Evolutionary conservation across 345 rosid species (phyloP).

Genomic region (Pistacia atlantica): DNA sequence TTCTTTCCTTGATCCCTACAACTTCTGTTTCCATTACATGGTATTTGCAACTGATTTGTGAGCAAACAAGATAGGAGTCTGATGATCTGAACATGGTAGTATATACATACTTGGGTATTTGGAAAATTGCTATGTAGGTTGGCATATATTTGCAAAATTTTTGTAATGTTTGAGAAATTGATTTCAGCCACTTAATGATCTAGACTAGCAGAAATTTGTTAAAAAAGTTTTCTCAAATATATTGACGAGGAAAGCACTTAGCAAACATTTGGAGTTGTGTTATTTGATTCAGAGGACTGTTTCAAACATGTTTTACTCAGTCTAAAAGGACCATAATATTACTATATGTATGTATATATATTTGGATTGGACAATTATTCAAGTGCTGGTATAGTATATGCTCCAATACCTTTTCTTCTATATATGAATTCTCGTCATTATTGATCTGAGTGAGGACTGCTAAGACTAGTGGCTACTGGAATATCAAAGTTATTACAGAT

Average conservation of each 20-base stretch:
- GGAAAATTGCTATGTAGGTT: not conserved
- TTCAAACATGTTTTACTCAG: not conserved
- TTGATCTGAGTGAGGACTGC: not conserved
- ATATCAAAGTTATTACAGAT: not conserved
- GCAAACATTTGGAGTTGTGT: not conserved
- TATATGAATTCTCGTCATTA: not conserved
- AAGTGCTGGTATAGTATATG: not conserved
- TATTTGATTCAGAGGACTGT: not conserved
- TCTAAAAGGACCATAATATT: not conserved
- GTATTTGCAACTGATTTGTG: not conserved
- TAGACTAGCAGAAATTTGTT: not conserved
- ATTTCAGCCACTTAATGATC: not conserved
- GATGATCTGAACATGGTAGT: not conserved
- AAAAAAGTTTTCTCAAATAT: not conserved
- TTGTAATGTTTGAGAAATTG: not conserved
- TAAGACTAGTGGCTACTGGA: not conserved
- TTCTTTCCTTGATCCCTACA: not conserved
- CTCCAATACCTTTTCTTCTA: not conserved
- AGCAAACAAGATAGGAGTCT: not conserved
- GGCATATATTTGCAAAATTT: constrained; percentile 2
- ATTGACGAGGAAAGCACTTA: not conserved
- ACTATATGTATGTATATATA: not conserved
- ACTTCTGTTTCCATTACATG: not conserved
- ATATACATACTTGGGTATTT: not conserved
- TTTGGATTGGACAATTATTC: not conserved